Conservation (phyloP, 768 basidiomycete species). For the Plicaturopsis crispa region DNA sequence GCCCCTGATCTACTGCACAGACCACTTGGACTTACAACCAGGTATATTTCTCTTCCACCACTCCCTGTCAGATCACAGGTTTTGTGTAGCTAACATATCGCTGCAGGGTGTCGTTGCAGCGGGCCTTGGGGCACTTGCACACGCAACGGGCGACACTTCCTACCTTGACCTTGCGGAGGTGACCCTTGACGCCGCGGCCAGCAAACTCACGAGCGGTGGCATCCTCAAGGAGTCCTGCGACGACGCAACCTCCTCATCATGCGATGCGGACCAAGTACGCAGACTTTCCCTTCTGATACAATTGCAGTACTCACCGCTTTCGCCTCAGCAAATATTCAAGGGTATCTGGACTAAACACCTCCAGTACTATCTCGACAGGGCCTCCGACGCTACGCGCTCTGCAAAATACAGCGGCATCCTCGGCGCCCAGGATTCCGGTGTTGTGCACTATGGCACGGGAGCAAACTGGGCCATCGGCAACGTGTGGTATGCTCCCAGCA, state of each 20-base stretch:
- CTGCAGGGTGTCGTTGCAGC: conserved; percentile 46
- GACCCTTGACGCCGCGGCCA: conserved; percentile 44
- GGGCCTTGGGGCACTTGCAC: conserved; percentile 39
- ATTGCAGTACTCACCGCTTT: neutral
- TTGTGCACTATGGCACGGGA: conserved; percentile 36
- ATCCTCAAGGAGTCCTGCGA: conserved; percentile 50
- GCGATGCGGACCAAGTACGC: conserved; percentile 37
- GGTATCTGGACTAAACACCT: conserved; percentile 48
- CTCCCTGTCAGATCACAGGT: neutral
- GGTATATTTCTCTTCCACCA: conserved; percentile 17
- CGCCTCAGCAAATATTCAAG: conserved; percentile 23
- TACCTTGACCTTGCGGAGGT: conserved; percentile 41
- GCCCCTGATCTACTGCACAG: conserved; percentile 14
- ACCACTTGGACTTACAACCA: conserved; percentile 59
- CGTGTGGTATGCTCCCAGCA: conserved; percentile 21
- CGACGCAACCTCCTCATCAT: conserved; percentile 28
- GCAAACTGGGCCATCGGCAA: conserved; percentile 31
- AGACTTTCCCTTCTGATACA: neutral
- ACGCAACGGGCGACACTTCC: conserved; percentile 27
- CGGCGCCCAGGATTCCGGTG: conserved; percentile 31
- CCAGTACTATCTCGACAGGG: conserved; percentile 40
- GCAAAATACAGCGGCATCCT: conserved; percentile 31
- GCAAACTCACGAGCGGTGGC: conserved; percentile 26
- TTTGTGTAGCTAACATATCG: neutral
- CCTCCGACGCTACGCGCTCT: conserved; percentile 30